phyloP scores from a whole-genome alignment of 306 rosid genomes.

The Calophaca sinica region DNA sequence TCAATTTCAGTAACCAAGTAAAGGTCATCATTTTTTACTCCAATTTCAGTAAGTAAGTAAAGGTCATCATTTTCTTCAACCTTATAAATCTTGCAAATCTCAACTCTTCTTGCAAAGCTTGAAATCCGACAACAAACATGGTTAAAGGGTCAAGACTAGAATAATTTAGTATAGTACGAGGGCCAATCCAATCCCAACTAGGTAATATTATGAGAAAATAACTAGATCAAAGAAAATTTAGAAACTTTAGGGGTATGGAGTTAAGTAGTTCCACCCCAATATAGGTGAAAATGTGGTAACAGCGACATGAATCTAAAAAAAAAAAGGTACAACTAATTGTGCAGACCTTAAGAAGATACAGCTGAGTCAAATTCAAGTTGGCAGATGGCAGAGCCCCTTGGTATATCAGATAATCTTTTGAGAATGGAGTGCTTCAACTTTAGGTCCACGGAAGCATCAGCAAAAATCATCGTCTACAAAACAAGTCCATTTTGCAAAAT shows the following conservation, averaged over 20 bases:
- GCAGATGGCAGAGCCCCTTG: conserved; percentile 11
- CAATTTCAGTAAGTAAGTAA: background rate
- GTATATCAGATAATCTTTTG: background rate
- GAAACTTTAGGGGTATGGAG: background rate
- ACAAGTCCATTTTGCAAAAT: conserved; percentile 2
- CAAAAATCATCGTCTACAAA: conserved; percentile 3
- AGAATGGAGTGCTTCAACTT: background rate
- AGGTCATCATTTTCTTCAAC: conserved; percentile 1
- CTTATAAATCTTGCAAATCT: background rate
- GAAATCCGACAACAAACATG: background rate
- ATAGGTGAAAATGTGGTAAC: background rate
- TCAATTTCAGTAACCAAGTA: background rate
- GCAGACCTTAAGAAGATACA: background rate
- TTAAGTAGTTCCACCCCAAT: background rate
- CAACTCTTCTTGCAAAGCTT: background rate
- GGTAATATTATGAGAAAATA: too few relatives aligned
- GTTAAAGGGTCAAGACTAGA: too few relatives aligned
- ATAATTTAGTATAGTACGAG: too few relatives aligned
- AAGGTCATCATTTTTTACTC: background rate
- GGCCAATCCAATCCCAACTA: too few relatives aligned
- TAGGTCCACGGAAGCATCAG: background rate
- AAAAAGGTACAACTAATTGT: background rate
- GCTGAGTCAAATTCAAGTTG: background rate
- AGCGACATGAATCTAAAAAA: background rate
- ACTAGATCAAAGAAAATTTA: too few relatives aligned